A percentile compares a stretch with the other conserved stretches of the same genome.
phyloP scores from a whole-genome alignment of 139 green algal genomes.

The Chlorella vulgaris region DNA sequence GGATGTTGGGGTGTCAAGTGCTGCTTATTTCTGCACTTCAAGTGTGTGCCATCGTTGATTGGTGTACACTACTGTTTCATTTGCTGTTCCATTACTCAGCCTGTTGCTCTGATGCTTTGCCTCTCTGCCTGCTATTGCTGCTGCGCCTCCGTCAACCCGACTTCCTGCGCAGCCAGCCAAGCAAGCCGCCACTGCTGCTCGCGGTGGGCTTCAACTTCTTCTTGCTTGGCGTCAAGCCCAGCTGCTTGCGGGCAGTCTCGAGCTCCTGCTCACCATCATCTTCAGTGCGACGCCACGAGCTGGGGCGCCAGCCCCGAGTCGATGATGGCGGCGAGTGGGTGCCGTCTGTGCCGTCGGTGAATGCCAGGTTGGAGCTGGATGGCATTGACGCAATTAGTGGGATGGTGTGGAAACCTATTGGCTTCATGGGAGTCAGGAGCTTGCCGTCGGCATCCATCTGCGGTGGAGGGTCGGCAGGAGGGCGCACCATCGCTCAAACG shows the following conservation, averaged over 20 bases:
- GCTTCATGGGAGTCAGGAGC: neutral
- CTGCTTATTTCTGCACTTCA: too few species aligned
- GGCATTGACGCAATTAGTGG: neutral
- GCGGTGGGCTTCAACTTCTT: conserved; percentile 7
- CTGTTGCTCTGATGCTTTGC: too few species aligned
- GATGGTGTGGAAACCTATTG: neutral
- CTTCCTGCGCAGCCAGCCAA: neutral
- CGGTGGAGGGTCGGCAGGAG: neutral
- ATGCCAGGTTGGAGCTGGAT: neutral
- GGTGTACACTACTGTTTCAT: too few species aligned
- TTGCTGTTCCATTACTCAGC: too few species aligned
- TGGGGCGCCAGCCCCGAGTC: neutral
- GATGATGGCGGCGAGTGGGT: too few species aligned
- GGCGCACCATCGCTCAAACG: too few species aligned
- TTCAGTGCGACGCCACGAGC: neutral
- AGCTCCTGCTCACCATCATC: conserved; percentile 19
- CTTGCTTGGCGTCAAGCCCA: conserved; percentile 7
- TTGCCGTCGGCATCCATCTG: conserved; percentile 3
- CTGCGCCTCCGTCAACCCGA: neutral
- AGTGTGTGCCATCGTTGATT: too few species aligned
- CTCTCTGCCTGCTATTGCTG: neutral
- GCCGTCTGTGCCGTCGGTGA: neutral
- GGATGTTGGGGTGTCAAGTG: too few species aligned
- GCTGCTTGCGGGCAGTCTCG: conserved; percentile 16
- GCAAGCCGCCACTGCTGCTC: conserved; percentile 2